A percentile compares a stretch with the other conserved stretches of the same genome.
These are phyloP conservation scores for Rutstroemia sydowiana DNA, from an alignment of 2,329 filamentous ascomycete genomes.

Conservation along the genomic window DNA sequence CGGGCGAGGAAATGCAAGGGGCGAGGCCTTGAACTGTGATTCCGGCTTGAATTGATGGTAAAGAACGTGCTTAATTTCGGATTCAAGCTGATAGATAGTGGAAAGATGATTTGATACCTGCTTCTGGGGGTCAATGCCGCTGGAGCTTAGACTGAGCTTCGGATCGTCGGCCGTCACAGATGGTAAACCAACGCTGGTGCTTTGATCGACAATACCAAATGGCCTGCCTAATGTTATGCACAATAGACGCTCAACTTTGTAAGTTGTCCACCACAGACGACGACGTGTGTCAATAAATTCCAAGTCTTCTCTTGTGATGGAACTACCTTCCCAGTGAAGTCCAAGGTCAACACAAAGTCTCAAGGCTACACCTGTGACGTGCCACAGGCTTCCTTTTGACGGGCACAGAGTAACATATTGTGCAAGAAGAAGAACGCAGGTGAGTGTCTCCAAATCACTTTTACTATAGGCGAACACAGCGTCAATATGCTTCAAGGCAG, in stretches of 20 bases:
- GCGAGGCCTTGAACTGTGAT: constrained; percentile 4
- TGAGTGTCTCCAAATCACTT: constrained; percentile 29
- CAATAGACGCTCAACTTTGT: constrained; percentile 27
- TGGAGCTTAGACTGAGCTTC: not conserved
- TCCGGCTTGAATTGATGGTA: constrained; percentile 24
- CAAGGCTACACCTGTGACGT: constrained; percentile 30
- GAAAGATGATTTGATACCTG: constrained; percentile 29
- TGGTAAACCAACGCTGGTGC: constrained; percentile 21
- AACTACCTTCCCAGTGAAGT: constrained; percentile 29
- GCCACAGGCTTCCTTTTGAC: constrained; percentile 30
- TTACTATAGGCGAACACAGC: constrained; percentile 28
- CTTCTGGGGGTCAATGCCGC: constrained; percentile 19
- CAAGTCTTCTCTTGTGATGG: constrained; percentile 19
- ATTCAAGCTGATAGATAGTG: constrained; percentile 28
- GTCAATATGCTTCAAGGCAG: constrained; percentile 28
- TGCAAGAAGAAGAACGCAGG: constrained; percentile 27
- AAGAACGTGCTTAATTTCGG: constrained; percentile 31
- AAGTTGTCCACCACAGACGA: constrained; percentile 25
- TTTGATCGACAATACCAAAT: constrained; percentile 28
- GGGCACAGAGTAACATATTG: constrained; percentile 31
- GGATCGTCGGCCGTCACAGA: constrained; percentile 14
- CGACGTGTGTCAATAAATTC: constrained; percentile 24
- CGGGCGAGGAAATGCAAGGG: constrained; percentile 27
- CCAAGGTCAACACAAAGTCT: constrained; percentile 30
- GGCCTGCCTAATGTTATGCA: constrained; percentile 27